These are phyloP conservation scores for Ophiocordyceps camponoti-rufipedis DNA, from an alignment of 2,329 filamentous ascomycete species.

Conservation along the genomic window DNA sequence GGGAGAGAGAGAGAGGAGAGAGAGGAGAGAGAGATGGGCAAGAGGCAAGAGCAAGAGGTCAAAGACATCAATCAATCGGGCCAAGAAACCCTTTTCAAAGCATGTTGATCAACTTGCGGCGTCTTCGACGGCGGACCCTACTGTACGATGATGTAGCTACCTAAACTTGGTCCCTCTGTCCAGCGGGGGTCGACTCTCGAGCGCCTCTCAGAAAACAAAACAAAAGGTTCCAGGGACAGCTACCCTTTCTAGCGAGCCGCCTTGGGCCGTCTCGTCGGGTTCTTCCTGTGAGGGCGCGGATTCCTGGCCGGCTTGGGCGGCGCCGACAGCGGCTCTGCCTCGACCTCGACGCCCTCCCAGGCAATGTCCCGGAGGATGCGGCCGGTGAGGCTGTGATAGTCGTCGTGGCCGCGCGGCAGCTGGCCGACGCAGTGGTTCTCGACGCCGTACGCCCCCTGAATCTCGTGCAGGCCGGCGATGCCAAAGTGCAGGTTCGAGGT, in stretches of 20 bases:
- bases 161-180: conserved; percentile 1
- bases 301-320: neutral
- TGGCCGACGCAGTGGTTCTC: conserved; percentile 53
- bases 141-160: conserved; percentile 1
- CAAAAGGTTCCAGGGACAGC: neutral
- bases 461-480: conserved; percentile 63
- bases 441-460: conserved; percentile 44
- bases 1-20: no score
- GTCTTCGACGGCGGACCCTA: conserved; percentile 1
- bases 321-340: conserved; percentile 5
- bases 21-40: no score
- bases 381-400: conserved; percentile 51
- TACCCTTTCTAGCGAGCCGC: neutral
- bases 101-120: neutral
- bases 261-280: neutral
- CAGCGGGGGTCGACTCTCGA: neutral
- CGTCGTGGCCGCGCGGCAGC: conserved; percentile 48
- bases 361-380: conserved; percentile 47
- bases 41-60: neutral
- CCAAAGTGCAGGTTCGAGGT: conserved; percentile 68
- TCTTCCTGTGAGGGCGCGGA: neutral
- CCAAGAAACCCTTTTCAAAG: neutral
- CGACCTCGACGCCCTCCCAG: conserved; percentile 44
- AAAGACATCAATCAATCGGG: neutral
- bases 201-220: neutral